Evolutionary conservation across 23 red algal species (phyloP).

Genomic region (Gracilaria gracilis): DNA sequence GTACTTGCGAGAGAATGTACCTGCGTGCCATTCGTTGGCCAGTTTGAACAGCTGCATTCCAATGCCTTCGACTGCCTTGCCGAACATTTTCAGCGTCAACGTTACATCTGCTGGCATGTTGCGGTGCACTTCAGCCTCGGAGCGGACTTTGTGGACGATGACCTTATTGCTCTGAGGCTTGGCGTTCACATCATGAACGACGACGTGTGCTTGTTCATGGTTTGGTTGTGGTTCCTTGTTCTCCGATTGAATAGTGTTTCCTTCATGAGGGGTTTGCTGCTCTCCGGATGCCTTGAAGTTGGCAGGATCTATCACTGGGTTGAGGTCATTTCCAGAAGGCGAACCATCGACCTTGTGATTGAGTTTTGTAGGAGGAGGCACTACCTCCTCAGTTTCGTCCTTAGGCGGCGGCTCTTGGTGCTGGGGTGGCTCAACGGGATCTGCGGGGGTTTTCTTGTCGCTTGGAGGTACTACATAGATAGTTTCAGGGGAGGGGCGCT

Average conservation of each 20-base stretch:
- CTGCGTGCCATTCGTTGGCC: slow-evolving; percentile 66
- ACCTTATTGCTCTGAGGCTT: not conserved
- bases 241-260: not conserved
- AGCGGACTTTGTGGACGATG: not conserved
- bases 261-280: not conserved
- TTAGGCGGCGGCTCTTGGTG: not conserved
- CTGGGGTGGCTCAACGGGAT: not conserved
- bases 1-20: slow-evolving; percentile 40
- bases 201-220: not conserved
- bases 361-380: not conserved
- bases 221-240: not conserved
- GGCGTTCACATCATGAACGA: not conserved
- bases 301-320: not conserved
- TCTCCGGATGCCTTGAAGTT: not conserved
- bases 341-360: not conserved
- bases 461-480: not conserved
- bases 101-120: slow-evolving; percentile 53
- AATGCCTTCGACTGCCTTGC: slow-evolving; percentile 36
- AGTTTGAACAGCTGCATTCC: slow-evolving; percentile 41
- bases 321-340: not conserved
- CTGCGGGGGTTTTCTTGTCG: not conserved
- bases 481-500: not conserved
- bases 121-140: not conserved
- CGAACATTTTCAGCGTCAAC: slow-evolving; percentile 63
- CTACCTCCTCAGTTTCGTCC: not conserved